phyloP scores from a whole-genome alignment of 2,329 filamentous ascomycete species.

The Albophoma yamanashiensis region DNA sequence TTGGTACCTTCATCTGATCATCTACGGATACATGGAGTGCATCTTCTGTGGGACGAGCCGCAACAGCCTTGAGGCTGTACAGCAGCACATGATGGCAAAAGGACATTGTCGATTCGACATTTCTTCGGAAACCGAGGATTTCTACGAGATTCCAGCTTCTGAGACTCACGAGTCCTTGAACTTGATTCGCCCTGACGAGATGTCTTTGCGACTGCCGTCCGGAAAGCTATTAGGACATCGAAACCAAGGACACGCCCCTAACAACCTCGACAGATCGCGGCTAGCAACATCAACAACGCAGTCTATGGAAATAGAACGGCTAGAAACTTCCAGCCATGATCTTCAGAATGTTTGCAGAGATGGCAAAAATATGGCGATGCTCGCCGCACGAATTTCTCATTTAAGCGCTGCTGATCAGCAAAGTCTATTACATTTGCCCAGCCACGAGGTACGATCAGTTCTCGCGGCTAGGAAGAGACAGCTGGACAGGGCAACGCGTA shows the following conservation, averaged over 20 bases:
- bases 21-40: constrained; percentile 38
- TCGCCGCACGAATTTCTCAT: constrained; percentile 5
- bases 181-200: background rate
- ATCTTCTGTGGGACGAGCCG: constrained; percentile 37
- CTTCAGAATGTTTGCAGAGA: background rate
- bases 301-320: background rate
- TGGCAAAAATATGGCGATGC: background rate
- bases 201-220: constrained; percentile 17
- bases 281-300: background rate
- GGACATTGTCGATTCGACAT: constrained; percentile 35
- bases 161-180: background rate
- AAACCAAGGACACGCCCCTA: background rate
- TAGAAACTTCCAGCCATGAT: background rate
- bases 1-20: constrained; percentile 35
- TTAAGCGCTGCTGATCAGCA: constrained; percentile 6
- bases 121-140: constrained; percentile 25
- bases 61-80: constrained; percentile 29
- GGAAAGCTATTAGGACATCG: constrained; percentile 22
- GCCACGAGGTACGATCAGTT: constrained; percentile 8
- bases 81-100: constrained; percentile 40
- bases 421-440: constrained; percentile 7
- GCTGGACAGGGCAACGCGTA: constrained; percentile 5
- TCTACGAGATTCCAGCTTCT: constrained; percentile 22
- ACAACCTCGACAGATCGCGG: background rate
- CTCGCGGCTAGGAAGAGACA: constrained; percentile 5